Base-by-base conservation (phyloP, 306 rosid species). In the Vigna angularis region DNA sequence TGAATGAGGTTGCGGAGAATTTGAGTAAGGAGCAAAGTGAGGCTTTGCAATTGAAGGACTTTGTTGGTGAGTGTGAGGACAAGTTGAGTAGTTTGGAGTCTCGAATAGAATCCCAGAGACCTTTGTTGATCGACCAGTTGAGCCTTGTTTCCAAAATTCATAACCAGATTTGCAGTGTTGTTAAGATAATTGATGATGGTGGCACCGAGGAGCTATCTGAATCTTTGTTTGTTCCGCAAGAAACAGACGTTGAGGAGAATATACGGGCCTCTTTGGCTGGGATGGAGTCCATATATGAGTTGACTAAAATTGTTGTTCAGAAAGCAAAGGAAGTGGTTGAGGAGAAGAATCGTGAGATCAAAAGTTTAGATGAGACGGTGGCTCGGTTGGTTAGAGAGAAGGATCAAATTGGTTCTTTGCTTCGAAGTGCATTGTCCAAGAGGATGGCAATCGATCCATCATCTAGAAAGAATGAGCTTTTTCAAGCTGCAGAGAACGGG, bases 401-500 rank as follows among this genome's bases (percentile, higher is more conserved):
- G 87, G 99, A 93, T 77, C 98, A 95, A 74, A 90, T 95, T 88
- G 98, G 98, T 73, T 93, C 92, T 14, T 83, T 95, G 66, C 98
- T 95, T 24, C 86, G 97, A 75, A 93, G 97, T 61, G 96, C 97
- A 40, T 82, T 93, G 86, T 91, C 94, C 0, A 93, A 78, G 85
- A 91, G 90, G 84, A 84, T 83, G 80, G 50, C 88, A 9, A 79
- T 87, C 3, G 87, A 86, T 88, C 77, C 81, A 15, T 87, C 91
- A 72, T 83, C 94, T 69, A 82, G 77, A 63, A 88, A 82, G 56
- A 95, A 63, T 75, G 90, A 91, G 36, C 68, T 91, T 88, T 93
- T 93, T 84, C 85, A 80, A 75, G 97, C 89, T 61, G 97, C 99
- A 15, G 99, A 95, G 77, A 91, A 91, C 81, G 99, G 98, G 78